A percentile compares a stretch with the other conserved stretches of the same genome.
These are phyloP conservation scores for Globisporangium middletonii DNA, from an alignment of 352 stramenopile species.

Conservation along the genomic window DNA sequence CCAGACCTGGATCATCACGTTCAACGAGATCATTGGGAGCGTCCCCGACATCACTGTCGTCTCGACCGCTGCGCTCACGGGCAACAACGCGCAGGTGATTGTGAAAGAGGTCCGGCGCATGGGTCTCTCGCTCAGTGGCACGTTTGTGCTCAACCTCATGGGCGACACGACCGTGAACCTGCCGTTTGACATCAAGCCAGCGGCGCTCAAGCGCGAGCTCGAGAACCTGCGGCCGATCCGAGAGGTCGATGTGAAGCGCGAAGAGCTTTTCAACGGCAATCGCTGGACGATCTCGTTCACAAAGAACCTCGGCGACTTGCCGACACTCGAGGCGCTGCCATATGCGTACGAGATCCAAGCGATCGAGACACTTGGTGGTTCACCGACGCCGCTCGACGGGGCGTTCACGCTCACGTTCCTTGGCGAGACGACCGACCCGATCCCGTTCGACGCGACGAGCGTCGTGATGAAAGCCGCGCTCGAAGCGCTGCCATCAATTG, in stretches of 20 bases:
- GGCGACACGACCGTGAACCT: slow-evolving; percentile 89
- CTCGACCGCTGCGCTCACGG: slow-evolving; percentile 45
- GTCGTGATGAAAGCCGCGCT: slow-evolving; percentile 85
- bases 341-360: slow-evolving; percentile 92
- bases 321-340: slow-evolving; percentile 79
- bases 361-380: slow-evolving; percentile 87
- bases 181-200: slow-evolving; percentile 85
- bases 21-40: slow-evolving; percentile 90
- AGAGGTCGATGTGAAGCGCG: slow-evolving; percentile 66
- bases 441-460: slow-evolving; percentile 86
- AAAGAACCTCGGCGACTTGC: slow-evolving; percentile 92
- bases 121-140: slow-evolving; percentile 80
- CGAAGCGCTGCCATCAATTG: slow-evolving; percentile 83
- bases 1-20: slow-evolving; percentile 85
- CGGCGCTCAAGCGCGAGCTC: slow-evolving; percentile 80
- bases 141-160: slow-evolving; percentile 92
- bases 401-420: slow-evolving; percentile 86
- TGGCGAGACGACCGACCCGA: slow-evolving; percentile 56
- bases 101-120: slow-evolving; percentile 75
- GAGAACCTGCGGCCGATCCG: slow-evolving; percentile 55
- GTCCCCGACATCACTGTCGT: slow-evolving; percentile 76
- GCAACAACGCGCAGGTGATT: slow-evolving; percentile 44
- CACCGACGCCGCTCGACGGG: slow-evolving; percentile 90
- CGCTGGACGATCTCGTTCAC: slow-evolving; percentile 95
- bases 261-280: slow-evolving; percentile 79